Percentiles rank a stretch among this genome's conserved stretches.
These are phyloP conservation scores for Quercus ilex DNA, from an alignment of 306 rosid genomes.

Conservation along the genomic window DNA sequence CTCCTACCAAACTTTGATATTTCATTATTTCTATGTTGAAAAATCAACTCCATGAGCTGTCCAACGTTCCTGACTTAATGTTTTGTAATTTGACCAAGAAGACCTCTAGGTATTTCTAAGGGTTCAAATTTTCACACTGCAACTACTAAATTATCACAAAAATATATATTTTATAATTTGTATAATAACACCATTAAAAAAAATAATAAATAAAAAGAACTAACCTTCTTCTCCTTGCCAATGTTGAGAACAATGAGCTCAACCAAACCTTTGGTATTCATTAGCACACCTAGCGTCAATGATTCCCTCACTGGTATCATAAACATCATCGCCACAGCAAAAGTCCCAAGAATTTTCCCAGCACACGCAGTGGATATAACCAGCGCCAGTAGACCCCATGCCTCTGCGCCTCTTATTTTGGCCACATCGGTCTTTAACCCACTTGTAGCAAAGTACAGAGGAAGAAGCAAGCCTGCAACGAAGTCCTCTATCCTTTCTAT, in stretches of 20 bases:
- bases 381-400: slow-evolving; percentile 72
- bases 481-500: slow-evolving; percentile 78
- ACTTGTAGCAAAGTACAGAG: slow-evolving; percentile 79
- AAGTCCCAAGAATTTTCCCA: slow-evolving; percentile 80
- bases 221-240: slow-evolving; percentile 90
- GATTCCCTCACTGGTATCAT: slow-evolving; percentile 66
- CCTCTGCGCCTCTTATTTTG: slow-evolving; percentile 43
- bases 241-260: slow-evolving; percentile 95
- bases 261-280: slow-evolving; percentile 95
- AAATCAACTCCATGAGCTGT: no score
- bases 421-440: slow-evolving; percentile 85
- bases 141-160: accelerated
- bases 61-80: no score
- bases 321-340: slow-evolving; percentile 60
- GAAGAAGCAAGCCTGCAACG: slow-evolving; percentile 71
- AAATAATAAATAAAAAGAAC: background rate
- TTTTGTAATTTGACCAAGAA: no score
- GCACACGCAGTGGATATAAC: slow-evolving; percentile 69
- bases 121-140: no score
- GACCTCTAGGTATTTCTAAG: no score
- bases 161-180: no score
- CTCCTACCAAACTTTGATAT: no score
- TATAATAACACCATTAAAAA: no score
- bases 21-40: no score
- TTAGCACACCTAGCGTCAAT: slow-evolving; percentile 70